Evolutionary conservation across 148 eudicot genomes (phyloP).

Genomic region (Salicornia ramosissima): DNA sequence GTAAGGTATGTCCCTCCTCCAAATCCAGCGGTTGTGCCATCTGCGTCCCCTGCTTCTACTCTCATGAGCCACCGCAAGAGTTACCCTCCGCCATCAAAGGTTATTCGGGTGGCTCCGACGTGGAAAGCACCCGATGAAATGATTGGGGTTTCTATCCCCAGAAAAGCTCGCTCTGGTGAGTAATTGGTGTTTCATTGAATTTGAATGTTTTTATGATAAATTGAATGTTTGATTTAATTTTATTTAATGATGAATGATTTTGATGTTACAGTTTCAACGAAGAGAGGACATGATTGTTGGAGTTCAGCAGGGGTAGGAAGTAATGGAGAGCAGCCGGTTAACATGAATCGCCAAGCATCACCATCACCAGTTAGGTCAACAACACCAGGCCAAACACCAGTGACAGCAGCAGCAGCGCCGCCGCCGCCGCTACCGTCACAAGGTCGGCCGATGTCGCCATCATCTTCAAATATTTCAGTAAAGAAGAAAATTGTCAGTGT

Average conservation of each 20-base stretch:
- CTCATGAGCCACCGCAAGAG: conserved; percentile 53
- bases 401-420: conserved; percentile 7
- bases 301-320: conserved; percentile 33
- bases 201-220: neutral
- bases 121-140: conserved; percentile 88
- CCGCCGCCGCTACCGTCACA: conserved; percentile 32
- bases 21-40: conserved; percentile 26
- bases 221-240: neutral
- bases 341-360: conserved; percentile 38
- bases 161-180: conserved; percentile 90
- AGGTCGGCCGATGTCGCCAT: conserved; percentile 53
- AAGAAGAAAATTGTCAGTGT: conserved; percentile 74
- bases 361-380: conserved; percentile 59
- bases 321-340: conserved; percentile 29
- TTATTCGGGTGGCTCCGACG: conserved; percentile 43
- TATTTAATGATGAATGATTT: neutral
- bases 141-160: conserved; percentile 76
- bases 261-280: conserved; percentile 54
- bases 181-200: neutral
- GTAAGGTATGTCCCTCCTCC: conserved; percentile 44
- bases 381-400: conserved; percentile 13
- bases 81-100: conserved; percentile 55
- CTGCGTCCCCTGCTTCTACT: conserved; percentile 25
- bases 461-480: conserved; percentile 57
- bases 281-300: conserved; percentile 77